Evolutionary conservation across 495 filamentous ascomycete genomes (phyloP), one percentile per base, ranked within the genome.

Genomic region (Schizothecium vesticola): DNA sequence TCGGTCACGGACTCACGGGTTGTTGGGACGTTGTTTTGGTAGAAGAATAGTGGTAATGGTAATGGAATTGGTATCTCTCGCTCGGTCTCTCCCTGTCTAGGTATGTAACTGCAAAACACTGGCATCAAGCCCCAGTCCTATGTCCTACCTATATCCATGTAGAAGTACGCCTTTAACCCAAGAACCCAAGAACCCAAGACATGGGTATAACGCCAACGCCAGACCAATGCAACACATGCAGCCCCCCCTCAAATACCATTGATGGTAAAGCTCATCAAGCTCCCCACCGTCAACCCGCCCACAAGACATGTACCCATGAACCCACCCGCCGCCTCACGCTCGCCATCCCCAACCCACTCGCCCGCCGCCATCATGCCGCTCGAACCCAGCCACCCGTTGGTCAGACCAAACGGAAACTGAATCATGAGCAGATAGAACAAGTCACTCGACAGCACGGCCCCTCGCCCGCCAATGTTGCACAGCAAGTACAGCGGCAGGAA

Each of bases 281-380:
- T 97, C 16, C 95, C 95, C 57, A 85, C 86, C 4, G 92, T 86
- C 79, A 98, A 77, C 2, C 95, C 95, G 24, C 83, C 90, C 28
- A 97, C 91, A 51, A 97, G 84, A 80, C 90, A 91, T 72, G 96
- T 74, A 10, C 91, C 91, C 95, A 99, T 98, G 71, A 97, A 98
- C 8, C 91, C 92, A 36, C 95, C 95, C 9, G 93, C 89, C 21
- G 93, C 92, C 81, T 97, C 92, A 28, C 89, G 84, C 79, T 98
- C 94, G 2, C 88, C 86, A 7, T 86, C 86, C 6, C 87, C 87
- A 22, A 97, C 94, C 84, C 86, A 92, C 68, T 89, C 85, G 0
- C 86, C 87, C 0, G 93, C 90, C 1, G 89, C 91, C 88, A 98
- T 96, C 95, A 99, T 97, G 76, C 88, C 90, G 69, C 84, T 87